Conservation (phyloP, 2,329 filamentous ascomycete species). For the Aschersonia sp. region DNA sequence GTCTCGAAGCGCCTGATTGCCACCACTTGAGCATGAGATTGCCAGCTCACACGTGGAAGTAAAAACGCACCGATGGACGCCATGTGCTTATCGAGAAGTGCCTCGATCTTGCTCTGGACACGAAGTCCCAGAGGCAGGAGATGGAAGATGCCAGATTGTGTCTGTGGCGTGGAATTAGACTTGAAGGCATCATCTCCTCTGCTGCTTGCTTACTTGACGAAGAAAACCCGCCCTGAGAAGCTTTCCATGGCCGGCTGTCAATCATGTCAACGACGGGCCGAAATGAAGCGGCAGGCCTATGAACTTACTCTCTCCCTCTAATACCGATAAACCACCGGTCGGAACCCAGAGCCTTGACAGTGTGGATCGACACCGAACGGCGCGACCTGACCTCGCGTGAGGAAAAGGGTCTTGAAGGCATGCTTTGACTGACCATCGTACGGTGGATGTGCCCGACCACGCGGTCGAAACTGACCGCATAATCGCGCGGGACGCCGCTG, state of each 20-base stretch:
- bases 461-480: not conserved
- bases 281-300: not conserved
- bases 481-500: not conserved
- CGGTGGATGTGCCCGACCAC: not conserved
- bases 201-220: constrained; percentile 41
- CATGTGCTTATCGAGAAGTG: constrained; percentile 84
- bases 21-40: no score
- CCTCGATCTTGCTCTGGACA: constrained; percentile 79
- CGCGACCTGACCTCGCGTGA: not conserved
- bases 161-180: constrained; percentile 26
- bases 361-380: constrained; percentile 12
- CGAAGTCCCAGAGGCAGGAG: constrained; percentile 74
- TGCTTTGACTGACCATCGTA: not conserved
- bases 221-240: constrained; percentile 59
- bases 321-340: constrained; percentile 50
- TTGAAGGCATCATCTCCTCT: constrained; percentile 1
- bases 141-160: constrained; percentile 85
- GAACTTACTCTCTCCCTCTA: constrained; percentile 35
- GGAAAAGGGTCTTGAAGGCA: not conserved
- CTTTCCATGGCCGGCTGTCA: constrained; percentile 47
- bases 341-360: constrained; percentile 71
- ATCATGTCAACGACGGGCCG: constrained; percentile 7
- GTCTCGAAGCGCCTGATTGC: constrained; percentile 55
- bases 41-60: not conserved
- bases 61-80: constrained; percentile 41